Evolutionary conservation across 2,329 filamentous ascomycete genomes (phyloP).

Genomic region (Alternaria sp.): DNA sequence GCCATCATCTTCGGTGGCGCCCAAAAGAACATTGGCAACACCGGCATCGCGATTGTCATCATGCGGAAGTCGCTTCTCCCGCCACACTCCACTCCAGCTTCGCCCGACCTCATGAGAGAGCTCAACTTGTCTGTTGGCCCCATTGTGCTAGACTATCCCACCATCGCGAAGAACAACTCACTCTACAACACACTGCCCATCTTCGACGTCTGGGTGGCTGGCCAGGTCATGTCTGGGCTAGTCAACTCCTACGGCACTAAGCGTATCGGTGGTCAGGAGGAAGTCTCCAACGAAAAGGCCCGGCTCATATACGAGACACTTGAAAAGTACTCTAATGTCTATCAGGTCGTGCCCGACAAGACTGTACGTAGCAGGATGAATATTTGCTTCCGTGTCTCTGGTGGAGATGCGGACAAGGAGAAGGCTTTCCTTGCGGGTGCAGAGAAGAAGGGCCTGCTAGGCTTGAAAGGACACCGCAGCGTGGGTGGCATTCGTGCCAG

Average conservation of each 20-base stretch:
- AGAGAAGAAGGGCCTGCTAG: slow-evolving; percentile 72
- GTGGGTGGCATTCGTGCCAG: slow-evolving; percentile 86
- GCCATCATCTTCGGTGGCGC: slow-evolving; percentile 87
- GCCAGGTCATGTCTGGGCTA: slow-evolving; percentile 83
- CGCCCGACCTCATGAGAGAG: slow-evolving; percentile 73
- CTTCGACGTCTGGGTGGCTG: slow-evolving; percentile 90
- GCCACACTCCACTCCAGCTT: slow-evolving; percentile 65
- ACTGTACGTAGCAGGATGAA: slow-evolving; percentile 87
- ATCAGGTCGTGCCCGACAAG: slow-evolving; percentile 79
- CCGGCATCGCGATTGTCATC: slow-evolving; percentile 86
- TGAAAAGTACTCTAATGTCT: slow-evolving; percentile 76
- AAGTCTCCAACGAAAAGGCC: slow-evolving; percentile 77
- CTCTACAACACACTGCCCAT: slow-evolving; percentile 96
- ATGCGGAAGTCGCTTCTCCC: slow-evolving; percentile 82
- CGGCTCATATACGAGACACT: slow-evolving; percentile 77
- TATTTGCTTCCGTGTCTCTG: slow-evolving; percentile 84
- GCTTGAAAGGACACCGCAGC: slow-evolving; percentile 86
- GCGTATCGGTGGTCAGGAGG: slow-evolving; percentile 80
- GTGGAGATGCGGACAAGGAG: slow-evolving; percentile 73
- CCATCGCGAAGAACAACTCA: slow-evolving; percentile 89
- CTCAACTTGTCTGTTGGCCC: slow-evolving; percentile 81
- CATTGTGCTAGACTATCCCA: slow-evolving; percentile 82
- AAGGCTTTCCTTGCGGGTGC: slow-evolving; percentile 80
- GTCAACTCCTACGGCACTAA: slow-evolving; percentile 68
- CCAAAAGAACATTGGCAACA: slow-evolving; percentile 90